Percentiles rank a stretch among this genome's conserved stretches.
phyloP scores from a whole-genome alignment of 352 stramenopile species.

The Pythium sukuiense region DNA sequence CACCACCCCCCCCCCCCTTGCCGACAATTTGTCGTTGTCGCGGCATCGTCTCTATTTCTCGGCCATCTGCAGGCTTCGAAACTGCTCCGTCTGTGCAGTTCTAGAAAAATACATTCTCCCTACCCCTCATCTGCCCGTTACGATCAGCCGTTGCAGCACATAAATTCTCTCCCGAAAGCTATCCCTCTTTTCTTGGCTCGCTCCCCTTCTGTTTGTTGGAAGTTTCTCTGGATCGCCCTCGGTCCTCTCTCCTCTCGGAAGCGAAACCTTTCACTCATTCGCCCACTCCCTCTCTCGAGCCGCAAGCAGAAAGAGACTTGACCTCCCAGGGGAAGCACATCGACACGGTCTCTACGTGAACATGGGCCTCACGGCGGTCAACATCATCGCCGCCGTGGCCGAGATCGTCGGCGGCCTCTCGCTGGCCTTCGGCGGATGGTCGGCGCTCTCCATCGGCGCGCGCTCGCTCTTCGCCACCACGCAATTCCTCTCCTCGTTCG shows the following conservation, averaged over 20 bases:
- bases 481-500: constrained; percentile 80
- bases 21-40: constrained; percentile 2
- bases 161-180: constrained; percentile 4
- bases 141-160: constrained; percentile 5
- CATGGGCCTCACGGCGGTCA: constrained; percentile 48
- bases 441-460: constrained; percentile 77
- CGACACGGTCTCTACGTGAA: constrained; percentile 9
- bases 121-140: constrained; percentile 12
- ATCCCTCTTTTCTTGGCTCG: not conserved
- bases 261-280: constrained; percentile 9
- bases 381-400: constrained; percentile 78
- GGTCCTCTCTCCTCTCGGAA: not conserved
- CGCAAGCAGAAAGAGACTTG: constrained; percentile 5
- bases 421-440: constrained; percentile 87
- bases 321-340: constrained; percentile 7
- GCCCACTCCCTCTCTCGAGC: constrained; percentile 8
- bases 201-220: not conserved
- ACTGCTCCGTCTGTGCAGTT: constrained; percentile 1
- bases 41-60: constrained; percentile 1
- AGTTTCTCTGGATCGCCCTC: constrained; percentile 28
- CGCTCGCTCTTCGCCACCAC: constrained; percentile 82
- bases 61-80: constrained; percentile 2
- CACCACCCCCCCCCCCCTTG: not conserved
- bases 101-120: constrained; percentile 3
- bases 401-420: constrained; percentile 79